Evolutionary conservation across 305 asterid genomes (phyloP).

Genomic region (Solanum hybrid): DNA sequence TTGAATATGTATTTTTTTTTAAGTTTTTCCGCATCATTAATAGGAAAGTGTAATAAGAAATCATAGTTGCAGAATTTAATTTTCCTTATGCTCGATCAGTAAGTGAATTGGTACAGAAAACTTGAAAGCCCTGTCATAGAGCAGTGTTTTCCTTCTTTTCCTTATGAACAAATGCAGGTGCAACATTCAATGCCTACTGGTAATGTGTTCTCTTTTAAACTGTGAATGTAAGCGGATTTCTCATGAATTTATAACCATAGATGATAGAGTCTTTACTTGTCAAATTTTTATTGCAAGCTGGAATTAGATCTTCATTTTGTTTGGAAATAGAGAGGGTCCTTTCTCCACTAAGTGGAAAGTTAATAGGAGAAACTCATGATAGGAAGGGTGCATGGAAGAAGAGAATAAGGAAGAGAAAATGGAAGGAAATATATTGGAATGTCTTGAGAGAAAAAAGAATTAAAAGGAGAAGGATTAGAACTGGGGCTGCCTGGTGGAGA

Average conservation of each 20-base stretch:
- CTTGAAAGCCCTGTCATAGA: neutral
- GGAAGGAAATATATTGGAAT: neutral
- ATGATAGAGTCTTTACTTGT: neutral
- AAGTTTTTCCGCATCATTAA: neutral
- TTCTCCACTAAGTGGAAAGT: neutral
- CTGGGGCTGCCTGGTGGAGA: neutral
- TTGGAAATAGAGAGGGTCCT: neutral
- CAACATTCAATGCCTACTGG: neutral
- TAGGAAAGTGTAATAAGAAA: neutral
- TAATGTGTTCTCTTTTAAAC: neutral
- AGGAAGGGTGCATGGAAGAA: neutral
- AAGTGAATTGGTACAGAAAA: neutral
- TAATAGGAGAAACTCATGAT: neutral
- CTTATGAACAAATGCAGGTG: neutral
- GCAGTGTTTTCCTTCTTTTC: neutral
- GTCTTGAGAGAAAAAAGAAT: neutral
- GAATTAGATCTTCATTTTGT: neutral
- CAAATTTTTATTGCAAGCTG: neutral
- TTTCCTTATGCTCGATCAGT: neutral
- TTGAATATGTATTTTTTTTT: neutral
- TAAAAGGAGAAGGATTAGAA: neutral
- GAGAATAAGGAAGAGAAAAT: slow-evolving; percentile 1
- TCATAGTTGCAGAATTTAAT: neutral
- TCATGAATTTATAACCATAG: neutral
- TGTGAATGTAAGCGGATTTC: neutral